A percentile compares a stretch with the other conserved stretches of the same genome.
These are phyloP conservation scores for Coffea humblotiana DNA, from an alignment of 305 asterid genomes.

Conservation along the genomic window DNA sequence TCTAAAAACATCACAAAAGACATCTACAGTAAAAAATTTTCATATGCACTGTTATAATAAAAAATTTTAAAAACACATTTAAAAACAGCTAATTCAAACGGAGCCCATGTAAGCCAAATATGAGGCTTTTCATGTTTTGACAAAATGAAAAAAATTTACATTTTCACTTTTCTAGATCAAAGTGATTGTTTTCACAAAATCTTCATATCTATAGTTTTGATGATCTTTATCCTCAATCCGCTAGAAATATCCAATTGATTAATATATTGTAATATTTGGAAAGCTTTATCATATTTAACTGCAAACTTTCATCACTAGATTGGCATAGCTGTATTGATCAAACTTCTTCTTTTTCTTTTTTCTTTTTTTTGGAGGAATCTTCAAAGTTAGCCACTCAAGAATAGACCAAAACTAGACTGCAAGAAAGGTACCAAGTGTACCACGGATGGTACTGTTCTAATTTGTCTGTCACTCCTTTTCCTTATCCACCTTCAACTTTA, in stretches of 20 bases:
- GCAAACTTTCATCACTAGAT: neutral
- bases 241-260: neutral
- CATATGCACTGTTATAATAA: no score
- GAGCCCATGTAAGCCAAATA: no score
- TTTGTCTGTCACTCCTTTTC: neutral
- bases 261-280: neutral
- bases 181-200: no score
- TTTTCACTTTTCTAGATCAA: neutral
- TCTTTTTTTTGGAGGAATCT: neutral
- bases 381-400: neutral
- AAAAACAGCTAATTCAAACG: no score
- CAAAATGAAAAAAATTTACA: no score
- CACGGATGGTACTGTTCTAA: neutral
- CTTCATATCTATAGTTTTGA: no score
- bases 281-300: neutral
- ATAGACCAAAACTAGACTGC: neutral
- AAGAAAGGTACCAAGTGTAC: slow-evolving; percentile 1
- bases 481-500: slow-evolving; percentile 2
- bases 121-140: no score
- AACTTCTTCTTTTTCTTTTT: neutral
- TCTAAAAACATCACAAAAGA: no score
- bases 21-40: no score
- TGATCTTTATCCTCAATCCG: no score
- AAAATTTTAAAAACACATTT: no score
- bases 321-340: neutral